Evolutionary conservation across 2,329 filamentous ascomycete genomes (phyloP), one percentile per base, ranked within the genome.

Genomic region (Cladosporium phlei): DNA sequence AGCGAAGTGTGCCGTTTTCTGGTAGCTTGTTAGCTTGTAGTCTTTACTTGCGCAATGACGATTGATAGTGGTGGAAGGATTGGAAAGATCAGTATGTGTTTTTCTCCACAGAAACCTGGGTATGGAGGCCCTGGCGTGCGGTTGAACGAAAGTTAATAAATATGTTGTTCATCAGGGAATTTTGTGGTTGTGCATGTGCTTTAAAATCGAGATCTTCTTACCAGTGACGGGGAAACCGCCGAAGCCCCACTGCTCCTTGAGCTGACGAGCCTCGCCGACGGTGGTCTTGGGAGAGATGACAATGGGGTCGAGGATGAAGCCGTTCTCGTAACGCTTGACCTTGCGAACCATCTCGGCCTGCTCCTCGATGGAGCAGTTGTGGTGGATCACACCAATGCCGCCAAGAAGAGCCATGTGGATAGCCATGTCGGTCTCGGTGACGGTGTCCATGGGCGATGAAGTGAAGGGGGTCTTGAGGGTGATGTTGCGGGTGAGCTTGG

Each of bases 81-180:
- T 25, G 32, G 21, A 37, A 20, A 19, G 54, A 42, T 51, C 47
- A 55, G 55, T 47, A 34, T 40, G 48, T 43, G 52, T 51, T 45
- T 55, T 54, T 62, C 54, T 67, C 64, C 62, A 63, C 63, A 62
- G 52, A 42, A 53, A 60, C 49, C 55, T 45, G 50, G 54, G 57
- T 56, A 61, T 55, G 56, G 56, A 63, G 57, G 59, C 60, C 58
- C 56, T 57, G 73, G 85, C 80, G 84, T 94, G 79, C 88, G 88
- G 93, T 91, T 91, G 93, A 98, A 98, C 93, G 93, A 98, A 98
- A 98, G 93, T 97, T 97, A 96, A 86, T 80, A 75, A 69, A 69
- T 79, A 77, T 75, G 72, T 77, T 75, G 69, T 66, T 80, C 93
- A 95, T 95, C 87, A 89, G 75, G 70, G 65, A 59, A 72, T 72